A percentile compares a stretch with the other conserved stretches of the same genome.
Evolutionary conservation across 2,329 filamentous ascomycete genomes (phyloP).

Genomic region (Aspergillus terreus): DNA sequence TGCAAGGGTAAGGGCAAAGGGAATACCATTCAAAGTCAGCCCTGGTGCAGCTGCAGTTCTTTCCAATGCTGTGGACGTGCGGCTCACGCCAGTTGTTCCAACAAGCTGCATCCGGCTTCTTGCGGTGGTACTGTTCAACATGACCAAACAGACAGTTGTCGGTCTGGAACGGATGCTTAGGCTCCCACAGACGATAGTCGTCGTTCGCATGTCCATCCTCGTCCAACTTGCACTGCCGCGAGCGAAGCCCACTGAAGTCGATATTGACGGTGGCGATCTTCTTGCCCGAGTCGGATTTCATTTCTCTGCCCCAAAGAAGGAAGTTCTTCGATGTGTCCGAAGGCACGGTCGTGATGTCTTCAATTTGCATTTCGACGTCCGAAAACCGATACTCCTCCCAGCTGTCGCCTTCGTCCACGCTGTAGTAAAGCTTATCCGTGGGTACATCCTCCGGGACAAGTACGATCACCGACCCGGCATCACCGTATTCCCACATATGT

Average conservation of each 20-base stretch:
- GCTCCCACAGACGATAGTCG: slow-evolving; percentile 83
- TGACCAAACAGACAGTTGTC: slow-evolving; percentile 91
- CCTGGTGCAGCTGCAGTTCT: slow-evolving; percentile 78
- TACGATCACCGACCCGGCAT: slow-evolving; percentile 89
- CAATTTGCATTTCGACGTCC: slow-evolving; percentile 66
- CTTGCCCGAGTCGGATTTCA: slow-evolving; percentile 37
- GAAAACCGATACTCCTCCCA: slow-evolving; percentile 77
- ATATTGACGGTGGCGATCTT: slow-evolving; percentile 72
- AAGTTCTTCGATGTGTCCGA: slow-evolving; percentile 90
- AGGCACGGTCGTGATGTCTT: slow-evolving; percentile 81
- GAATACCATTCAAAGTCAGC: slow-evolving; percentile 86
- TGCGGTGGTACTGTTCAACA: slow-evolving; percentile 82
- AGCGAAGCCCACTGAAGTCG: slow-evolving; percentile 79
- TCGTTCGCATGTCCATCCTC: slow-evolving; percentile 57
- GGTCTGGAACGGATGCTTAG: slow-evolving; percentile 73
- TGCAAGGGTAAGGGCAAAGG: neutral
- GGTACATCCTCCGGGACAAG: slow-evolving; percentile 70
- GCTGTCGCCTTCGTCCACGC: slow-evolving; percentile 72
- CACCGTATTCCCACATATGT: slow-evolving; percentile 93
- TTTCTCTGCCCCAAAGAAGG: slow-evolving; percentile 73
- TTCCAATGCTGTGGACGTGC: slow-evolving; percentile 64
- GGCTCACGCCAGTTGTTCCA: slow-evolving; percentile 74
- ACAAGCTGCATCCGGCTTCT: slow-evolving; percentile 73
- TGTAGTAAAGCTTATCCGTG: slow-evolving; percentile 70
- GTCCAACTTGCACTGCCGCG: slow-evolving; percentile 65